phyloP scores from a whole-genome alignment of 768 basidiomycete genomes.

The Cubamyces sp. region DNA sequence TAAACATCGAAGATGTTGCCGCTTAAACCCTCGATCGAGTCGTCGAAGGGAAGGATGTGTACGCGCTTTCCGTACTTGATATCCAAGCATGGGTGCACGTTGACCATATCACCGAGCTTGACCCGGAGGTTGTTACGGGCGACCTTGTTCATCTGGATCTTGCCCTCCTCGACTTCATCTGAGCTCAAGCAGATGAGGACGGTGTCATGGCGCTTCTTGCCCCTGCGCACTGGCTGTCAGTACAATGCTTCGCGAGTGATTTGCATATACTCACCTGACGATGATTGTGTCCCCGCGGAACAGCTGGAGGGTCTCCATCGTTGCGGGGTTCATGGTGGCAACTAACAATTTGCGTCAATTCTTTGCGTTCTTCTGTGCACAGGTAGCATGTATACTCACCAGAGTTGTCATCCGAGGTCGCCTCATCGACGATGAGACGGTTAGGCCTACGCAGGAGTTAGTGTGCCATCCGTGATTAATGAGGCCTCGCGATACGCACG shows the following conservation, averaged over 20 bases:
- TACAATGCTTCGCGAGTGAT: neutral
- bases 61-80: slow-evolving; percentile 99
- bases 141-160: slow-evolving; percentile 98
- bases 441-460: slow-evolving; percentile 69
- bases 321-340: slow-evolving; percentile 92
- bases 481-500: slow-evolving; percentile 57
- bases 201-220: slow-evolving; percentile 97
- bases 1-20: slow-evolving; percentile 99
- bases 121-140: slow-evolving; percentile 99
- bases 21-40: slow-evolving; percentile 96
- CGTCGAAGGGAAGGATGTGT: slow-evolving; percentile 96
- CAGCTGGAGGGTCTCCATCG: slow-evolving; percentile 91
- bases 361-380: neutral
- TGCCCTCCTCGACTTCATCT: slow-evolving; percentile 97
- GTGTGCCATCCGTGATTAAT: slow-evolving; percentile 27
- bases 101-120: slow-evolving; percentile 95
- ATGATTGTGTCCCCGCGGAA: slow-evolving; percentile 98
- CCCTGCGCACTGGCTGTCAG: slow-evolving; percentile 48
- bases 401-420: slow-evolving; percentile 94
- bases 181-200: slow-evolving; percentile 96
- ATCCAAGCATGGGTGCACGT: slow-evolving; percentile 93
- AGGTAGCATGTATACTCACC: slow-evolving; percentile 48
- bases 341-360: slow-evolving; percentile 50
- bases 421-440: slow-evolving; percentile 96
- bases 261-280: slow-evolving; percentile 62